Conservation (phyloP, 768 basidiomycete genomes). For the Chiua virens region DNA sequence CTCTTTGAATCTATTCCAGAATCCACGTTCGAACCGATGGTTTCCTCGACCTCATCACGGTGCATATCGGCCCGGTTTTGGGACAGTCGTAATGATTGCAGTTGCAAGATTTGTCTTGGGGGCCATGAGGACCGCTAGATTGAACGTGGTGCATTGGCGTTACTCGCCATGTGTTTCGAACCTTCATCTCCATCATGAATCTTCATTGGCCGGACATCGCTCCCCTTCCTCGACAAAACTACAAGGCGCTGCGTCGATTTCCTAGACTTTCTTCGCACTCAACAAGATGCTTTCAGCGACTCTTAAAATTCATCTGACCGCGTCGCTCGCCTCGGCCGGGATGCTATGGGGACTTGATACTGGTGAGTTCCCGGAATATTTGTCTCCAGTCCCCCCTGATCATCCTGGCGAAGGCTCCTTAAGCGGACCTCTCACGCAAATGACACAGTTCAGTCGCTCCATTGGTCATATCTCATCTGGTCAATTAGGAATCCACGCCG, state of each 20-base stretch:
- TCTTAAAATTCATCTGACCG: constrained; percentile 26
- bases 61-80: too few relatives aligned
- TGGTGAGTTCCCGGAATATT: constrained; percentile 9
- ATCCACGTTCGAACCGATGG: too few relatives aligned
- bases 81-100: too few relatives aligned
- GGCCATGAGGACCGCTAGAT: not conserved
- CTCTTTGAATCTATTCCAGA: too few relatives aligned
- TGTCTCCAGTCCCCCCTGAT: not conserved
- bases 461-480: constrained; percentile 39
- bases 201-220: not conserved
- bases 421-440: constrained; percentile 48
- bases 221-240: too few relatives aligned
- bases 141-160: too few relatives aligned
- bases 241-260: not conserved
- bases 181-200: not conserved
- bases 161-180: too few relatives aligned
- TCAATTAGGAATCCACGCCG: constrained; percentile 44
- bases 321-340: constrained; percentile 26
- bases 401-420: constrained; percentile 18
- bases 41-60: too few relatives aligned
- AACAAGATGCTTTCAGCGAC: constrained; percentile 13
- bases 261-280: not conserved
- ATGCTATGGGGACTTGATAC: constrained; percentile 35
- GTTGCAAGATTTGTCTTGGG: not conserved
- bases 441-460: constrained; percentile 42